Evolutionary conservation across 2,329 filamentous ascomycete genomes (phyloP), one percentile per base, ranked within the genome.

Genomic region (Dothideomycetes sp.): DNA sequence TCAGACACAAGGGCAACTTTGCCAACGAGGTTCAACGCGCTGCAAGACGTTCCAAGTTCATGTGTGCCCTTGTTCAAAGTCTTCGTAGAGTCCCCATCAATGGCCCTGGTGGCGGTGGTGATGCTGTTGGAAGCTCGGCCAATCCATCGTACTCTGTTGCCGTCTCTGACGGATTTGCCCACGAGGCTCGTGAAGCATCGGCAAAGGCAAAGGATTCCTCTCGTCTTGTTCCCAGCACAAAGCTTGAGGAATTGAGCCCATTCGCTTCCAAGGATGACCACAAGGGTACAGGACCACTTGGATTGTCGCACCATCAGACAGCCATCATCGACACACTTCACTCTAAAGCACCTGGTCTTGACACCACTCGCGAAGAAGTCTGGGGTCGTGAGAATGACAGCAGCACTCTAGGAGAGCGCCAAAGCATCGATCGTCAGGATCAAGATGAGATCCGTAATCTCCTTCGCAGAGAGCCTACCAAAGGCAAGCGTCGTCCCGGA

Each of bases 41-140:
- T 13, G 74, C 82, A 5, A 79, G 88, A 38, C 80, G 89, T 46
- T 93, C 84, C 59, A 96, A 94, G 64, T 96, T 98, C 66, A 94
- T 96, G 79, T 94, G 88, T 57, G 91, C 91, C 1, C 69, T 98
- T 44, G 80, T 91, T 4, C 64, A 87, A 7, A 87, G 89, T 3
- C 67, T 95, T 44, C 84, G 86, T 63, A 87, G 82, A 64, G 73
- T 98, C 13, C 89, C 88, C 8, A 89, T 98, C 55, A 74, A 85
- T 52, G 78, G 69, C 15, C 89, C 89, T 42, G 87, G 82, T 28
- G 87, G 82, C 45, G 84, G 80, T 42, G 67, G 65, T 46, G 68
- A 74, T 44, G 76, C 74, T 28, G 73, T 83, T 5, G 76, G 71
- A 22, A 71, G 69, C 47, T 62, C 64, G 22, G 67, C 67, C n/a